Percentiles rank a stretch among this genome's conserved stretches.
Evolutionary conservation across 2,329 filamentous ascomycete species (phyloP).

Genomic region (Penicillium sp.): DNA sequence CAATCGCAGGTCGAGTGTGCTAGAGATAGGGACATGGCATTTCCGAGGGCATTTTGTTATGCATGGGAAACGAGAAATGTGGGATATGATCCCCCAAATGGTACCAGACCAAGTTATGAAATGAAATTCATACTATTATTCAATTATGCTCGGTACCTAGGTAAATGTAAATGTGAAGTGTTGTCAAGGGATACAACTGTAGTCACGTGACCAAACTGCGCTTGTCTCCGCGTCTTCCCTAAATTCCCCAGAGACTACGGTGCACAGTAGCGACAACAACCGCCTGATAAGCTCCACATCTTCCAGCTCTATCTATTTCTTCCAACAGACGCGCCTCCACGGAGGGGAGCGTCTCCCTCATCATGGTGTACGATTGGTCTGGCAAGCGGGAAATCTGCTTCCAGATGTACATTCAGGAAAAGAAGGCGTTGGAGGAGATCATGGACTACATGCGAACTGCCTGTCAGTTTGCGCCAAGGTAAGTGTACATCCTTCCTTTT

Average conservation of each 20-base stretch:
- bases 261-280: slow-evolving; percentile 35
- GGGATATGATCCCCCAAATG: slow-evolving; percentile 4
- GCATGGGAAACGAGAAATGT: slow-evolving; percentile 9
- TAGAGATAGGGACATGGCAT: background rate
- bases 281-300: slow-evolving; percentile 26
- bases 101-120: background rate
- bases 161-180: background rate
- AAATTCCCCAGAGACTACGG: slow-evolving; percentile 25
- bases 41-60: slow-evolving; percentile 2
- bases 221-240: slow-evolving; percentile 13
- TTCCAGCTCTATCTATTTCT: slow-evolving; percentile 9
- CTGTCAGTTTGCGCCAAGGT: slow-evolving; percentile 70
- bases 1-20: slow-evolving; percentile 8
- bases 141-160: background rate
- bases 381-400: slow-evolving; percentile 64
- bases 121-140: slow-evolving; percentile 1
- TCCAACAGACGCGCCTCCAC: slow-evolving; percentile 25
- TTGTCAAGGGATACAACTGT: background rate
- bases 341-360: slow-evolving; percentile 24
- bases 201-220: slow-evolving; percentile 22
- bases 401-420: slow-evolving; percentile 74
- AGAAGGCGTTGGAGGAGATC: slow-evolving; percentile 69
- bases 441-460: slow-evolving; percentile 66
- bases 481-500: slow-evolving; percentile 27
- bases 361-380: slow-evolving; percentile 62